These are phyloP conservation scores for Pascua sp. DNA, from an alignment of 1,284 basidiomycete genomes.

Conservation along the genomic window DNA sequence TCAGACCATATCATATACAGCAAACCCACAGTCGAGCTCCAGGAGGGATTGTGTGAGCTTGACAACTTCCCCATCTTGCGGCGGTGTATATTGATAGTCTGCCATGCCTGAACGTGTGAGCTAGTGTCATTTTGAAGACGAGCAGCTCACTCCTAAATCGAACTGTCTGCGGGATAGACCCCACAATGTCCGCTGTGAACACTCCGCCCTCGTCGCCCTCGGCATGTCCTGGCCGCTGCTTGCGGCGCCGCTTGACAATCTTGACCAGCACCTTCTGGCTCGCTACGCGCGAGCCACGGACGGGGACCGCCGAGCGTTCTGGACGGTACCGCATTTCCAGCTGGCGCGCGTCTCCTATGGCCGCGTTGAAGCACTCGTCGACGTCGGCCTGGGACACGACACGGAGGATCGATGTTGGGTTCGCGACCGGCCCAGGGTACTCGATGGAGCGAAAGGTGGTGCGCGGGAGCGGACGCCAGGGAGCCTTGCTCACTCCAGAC, in stretches of 20 bases:
- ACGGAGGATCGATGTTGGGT: conserved; percentile 58
- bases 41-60: conserved; percentile 69
- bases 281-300: conserved; percentile 69
- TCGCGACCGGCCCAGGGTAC: conserved; percentile 77
- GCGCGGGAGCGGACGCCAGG: conserved; percentile 57
- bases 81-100: conserved; percentile 81
- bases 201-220: conserved; percentile 59
- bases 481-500: conserved; percentile 35
- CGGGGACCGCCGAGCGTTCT: conserved; percentile 70
- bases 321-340: conserved; percentile 72
- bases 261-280: conserved; percentile 78
- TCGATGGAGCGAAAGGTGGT: conserved; percentile 73
- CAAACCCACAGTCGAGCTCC: conserved; percentile 66
- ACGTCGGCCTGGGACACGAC: conserved; percentile 66
- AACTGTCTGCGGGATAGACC: conserved; percentile 72
- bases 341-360: conserved; percentile 37
- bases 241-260: conserved; percentile 58
- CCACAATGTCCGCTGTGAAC: conserved; percentile 73
- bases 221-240: conserved; percentile 1
- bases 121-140: neutral
- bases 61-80: conserved; percentile 64
- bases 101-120: conserved; percentile 65
- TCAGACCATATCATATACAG: neutral
- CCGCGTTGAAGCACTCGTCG: conserved; percentile 63
- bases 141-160: conserved; percentile 75